Percentiles rank a stretch among this genome's conserved stretches.
These are phyloP conservation scores for Saprolegnia diclina DNA, from an alignment of 352 stramenopile species.

Conservation along the genomic window DNA sequence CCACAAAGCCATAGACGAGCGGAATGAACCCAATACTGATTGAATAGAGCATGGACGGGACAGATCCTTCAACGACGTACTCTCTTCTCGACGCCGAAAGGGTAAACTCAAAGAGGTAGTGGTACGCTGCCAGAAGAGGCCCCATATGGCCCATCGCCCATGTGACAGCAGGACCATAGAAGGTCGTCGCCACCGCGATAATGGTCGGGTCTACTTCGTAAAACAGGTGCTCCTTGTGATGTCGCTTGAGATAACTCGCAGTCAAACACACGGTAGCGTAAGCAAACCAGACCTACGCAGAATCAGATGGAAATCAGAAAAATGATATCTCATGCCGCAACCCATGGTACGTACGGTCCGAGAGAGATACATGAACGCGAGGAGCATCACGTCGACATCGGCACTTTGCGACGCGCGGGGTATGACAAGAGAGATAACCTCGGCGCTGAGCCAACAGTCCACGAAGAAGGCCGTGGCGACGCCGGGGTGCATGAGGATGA, in stretches of 20 bases:
- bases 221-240: neutral
- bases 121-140: neutral
- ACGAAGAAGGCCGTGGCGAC: neutral
- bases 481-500: constrained; percentile 1
- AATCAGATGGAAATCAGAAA: too few relatives aligned
- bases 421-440: neutral
- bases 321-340: neutral
- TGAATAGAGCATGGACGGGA: neutral
- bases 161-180: too few relatives aligned
- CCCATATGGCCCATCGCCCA: neutral
- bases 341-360: neutral
- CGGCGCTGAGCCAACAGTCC: neutral
- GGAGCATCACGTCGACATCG: neutral
- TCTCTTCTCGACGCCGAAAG: neutral
- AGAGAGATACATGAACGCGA: constrained; percentile 11
- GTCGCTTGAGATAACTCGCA: neutral
- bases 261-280: neutral
- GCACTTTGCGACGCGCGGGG: neutral
- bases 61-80: neutral
- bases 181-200: too few relatives aligned
- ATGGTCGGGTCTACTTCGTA: neutral
- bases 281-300: constrained; percentile 3
- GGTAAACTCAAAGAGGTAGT: neutral
- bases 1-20: constrained; percentile 6
- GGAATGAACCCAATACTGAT: neutral